Evolutionary conservation across 2,329 filamentous ascomycete species (phyloP), one percentile per base, ranked within the genome.

Genomic region (Beauveria scarabaeidicola): DNA sequence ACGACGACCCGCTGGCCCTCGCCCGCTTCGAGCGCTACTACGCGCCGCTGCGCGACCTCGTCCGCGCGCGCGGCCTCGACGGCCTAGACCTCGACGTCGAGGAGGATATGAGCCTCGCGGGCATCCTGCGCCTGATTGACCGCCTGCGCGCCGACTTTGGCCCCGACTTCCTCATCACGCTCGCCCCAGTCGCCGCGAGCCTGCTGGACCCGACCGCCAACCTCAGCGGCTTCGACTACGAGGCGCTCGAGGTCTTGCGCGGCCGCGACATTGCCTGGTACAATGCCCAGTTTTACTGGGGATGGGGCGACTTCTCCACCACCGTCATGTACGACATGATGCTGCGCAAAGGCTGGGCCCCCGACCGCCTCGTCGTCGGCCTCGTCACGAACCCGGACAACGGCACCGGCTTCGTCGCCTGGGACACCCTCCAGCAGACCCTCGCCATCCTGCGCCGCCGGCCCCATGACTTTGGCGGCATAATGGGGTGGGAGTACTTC

Each of bases 401-500:
- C 66, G 91, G 91, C 9, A 61, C 64, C n/a, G 79, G 78, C 17
- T 83, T 75, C 64, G 76, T 83, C 10, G 68, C 70, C 5, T 77
- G 76, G 60, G 75, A 81, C 40, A 78, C 78, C 61, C 68, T 82
- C 41, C 73, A 73, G 1, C 62, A 67, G 8, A 77, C 80, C 0
- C 68, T 83, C 3, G 64, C 68, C 13, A 67, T 73, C 3, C 66
- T 84, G 27, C 67, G 71, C n/a, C 67, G 65, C 3, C 70, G 74
- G 57, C 89, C 89, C 66, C 81, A 82, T 1, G 75, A 76, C 1
- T 94, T 96, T 70, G 92, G 91, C 0, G 92, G 92, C 1, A 85
- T 97, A 7, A 94, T 94, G 86, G 91, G 91, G 2, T 97, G 92
- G 92, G 92, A 97, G 75, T 96, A 94, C 70, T 96, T 93, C 75